phyloP scores from a whole-genome alignment of 768 basidiomycete species.

The Lactifluus pinguis region DNA sequence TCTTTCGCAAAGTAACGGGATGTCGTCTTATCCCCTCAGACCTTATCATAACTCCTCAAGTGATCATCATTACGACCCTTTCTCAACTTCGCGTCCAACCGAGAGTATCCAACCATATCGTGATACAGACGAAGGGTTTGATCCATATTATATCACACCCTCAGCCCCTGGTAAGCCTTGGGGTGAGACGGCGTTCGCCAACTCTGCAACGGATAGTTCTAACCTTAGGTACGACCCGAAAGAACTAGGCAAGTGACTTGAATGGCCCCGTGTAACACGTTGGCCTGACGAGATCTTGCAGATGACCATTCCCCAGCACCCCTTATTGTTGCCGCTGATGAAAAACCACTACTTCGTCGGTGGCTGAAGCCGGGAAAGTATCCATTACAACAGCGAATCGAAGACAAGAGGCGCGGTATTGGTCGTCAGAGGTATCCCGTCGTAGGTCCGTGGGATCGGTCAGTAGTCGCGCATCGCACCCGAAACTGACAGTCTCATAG shows the following conservation, averaged over 20 bases:
- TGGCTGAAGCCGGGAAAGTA: slow-evolving; percentile 27
- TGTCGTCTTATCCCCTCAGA: slow-evolving; percentile 22
- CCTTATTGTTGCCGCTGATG: neutral
- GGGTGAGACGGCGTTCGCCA: neutral
- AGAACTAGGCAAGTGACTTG: slow-evolving; percentile 1
- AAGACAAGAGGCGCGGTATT: slow-evolving; percentile 79
- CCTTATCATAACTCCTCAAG: neutral
- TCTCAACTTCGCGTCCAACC: neutral
- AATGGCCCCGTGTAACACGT: no score
- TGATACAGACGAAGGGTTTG: neutral
- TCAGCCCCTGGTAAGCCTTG: neutral
- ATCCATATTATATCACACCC: slow-evolving; percentile 8
- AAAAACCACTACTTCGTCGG: slow-evolving; percentile 2
- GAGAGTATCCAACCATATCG: slow-evolving; percentile 7
- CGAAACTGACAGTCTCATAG: slow-evolving; percentile 29
- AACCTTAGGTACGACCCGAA: slow-evolving; percentile 6
- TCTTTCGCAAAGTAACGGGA: slow-evolving; percentile 32
- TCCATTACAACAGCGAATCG: slow-evolving; percentile 72
- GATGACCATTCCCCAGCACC: neutral
- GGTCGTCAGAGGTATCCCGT: slow-evolving; percentile 75
- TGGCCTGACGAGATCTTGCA: neutral
- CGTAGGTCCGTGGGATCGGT: slow-evolving; percentile 43
- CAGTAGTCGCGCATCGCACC: neutral
- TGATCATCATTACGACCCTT: neutral
- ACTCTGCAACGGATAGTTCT: neutral